Percentiles rank a stretch among this genome's conserved stretches.
phyloP scores from a whole-genome alignment of 2,329 filamentous ascomycete species.

The Verticillium nubilum region DNA sequence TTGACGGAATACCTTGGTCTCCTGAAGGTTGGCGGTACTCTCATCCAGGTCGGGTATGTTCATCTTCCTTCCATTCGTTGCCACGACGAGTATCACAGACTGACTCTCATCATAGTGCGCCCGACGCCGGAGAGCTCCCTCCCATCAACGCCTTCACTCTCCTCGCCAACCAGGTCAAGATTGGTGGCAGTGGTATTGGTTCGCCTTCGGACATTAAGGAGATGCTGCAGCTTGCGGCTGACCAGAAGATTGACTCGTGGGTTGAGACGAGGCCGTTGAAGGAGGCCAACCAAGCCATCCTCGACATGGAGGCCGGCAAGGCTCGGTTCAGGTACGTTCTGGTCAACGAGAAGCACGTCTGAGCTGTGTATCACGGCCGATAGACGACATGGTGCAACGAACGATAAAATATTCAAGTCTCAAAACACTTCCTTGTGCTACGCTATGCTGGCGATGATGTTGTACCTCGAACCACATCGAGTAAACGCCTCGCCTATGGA shows the following conservation, averaged over 20 bases:
- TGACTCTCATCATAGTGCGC: conserved; percentile 24
- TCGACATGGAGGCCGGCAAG: conserved; percentile 48
- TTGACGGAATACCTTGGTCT: conserved; percentile 55
- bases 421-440: background rate
- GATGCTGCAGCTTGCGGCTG: conserved; percentile 49
- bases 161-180: conserved; percentile 41
- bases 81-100: background rate
- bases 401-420: background rate
- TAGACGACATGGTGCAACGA: too few relatives aligned
- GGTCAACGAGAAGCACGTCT: conserved; percentile 25
- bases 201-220: conserved; percentile 41
- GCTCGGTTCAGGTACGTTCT: conserved; percentile 37
- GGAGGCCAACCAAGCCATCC: conserved; percentile 43
- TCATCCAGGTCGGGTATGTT: conserved; percentile 17
- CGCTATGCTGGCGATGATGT: background rate
- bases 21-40: conserved; percentile 15
- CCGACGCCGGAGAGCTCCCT: conserved; percentile 24
- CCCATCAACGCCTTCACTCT: conserved; percentile 16
- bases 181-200: conserved; percentile 38
- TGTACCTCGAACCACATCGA: background rate
- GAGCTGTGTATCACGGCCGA: background rate
- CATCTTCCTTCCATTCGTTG: background rate
- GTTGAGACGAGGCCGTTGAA: conserved; percentile 45
- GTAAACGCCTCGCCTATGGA: background rate
- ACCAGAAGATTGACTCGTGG: conserved; percentile 49